A percentile compares a stretch with the other conserved stretches of the same genome.
These are phyloP conservation scores for Blastobotrys petasosporus DNA, from an alignment of 1,139 yeast genomes.

Conservation along the genomic window DNA sequence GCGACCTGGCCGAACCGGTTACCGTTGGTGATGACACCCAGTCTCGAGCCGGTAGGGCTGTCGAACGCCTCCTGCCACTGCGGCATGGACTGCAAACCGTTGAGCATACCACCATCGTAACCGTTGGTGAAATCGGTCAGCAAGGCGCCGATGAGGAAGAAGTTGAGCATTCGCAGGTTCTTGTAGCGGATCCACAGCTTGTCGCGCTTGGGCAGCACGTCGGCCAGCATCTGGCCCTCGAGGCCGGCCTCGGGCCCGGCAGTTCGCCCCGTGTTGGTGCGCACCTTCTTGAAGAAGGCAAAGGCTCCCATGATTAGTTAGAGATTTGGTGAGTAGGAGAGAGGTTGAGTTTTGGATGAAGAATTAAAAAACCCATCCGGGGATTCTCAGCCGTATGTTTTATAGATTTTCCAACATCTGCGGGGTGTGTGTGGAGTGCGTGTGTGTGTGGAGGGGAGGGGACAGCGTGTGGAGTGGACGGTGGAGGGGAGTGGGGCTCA, in stretches of 20 bases:
- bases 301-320: no score
- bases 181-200: conserved; percentile 32
- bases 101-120: conserved; percentile 7
- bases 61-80: conserved; percentile 7
- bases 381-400: no score
- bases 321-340: no score
- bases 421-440: no score
- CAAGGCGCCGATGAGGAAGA: conserved; percentile 12
- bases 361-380: no score
- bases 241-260: not conserved
- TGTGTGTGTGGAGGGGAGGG: no score
- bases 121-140: conserved; percentile 1
- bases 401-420: no score
- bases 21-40: conserved; percentile 4
- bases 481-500: no score
- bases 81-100: conserved; percentile 3
- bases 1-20: conserved; percentile 1
- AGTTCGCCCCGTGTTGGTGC: no score
- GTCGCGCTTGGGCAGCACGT: conserved; percentile 27
- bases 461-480: no score
- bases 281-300: no score
- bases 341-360: no score
- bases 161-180: conserved; percentile 37
- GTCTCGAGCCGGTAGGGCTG: conserved; percentile 1
- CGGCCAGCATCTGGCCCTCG: conserved; percentile 4